These are phyloP conservation scores for Paecilomyces dactylethromorphus DNA, from an alignment of 2,329 filamentous ascomycete species.

Conservation along the genomic window DNA sequence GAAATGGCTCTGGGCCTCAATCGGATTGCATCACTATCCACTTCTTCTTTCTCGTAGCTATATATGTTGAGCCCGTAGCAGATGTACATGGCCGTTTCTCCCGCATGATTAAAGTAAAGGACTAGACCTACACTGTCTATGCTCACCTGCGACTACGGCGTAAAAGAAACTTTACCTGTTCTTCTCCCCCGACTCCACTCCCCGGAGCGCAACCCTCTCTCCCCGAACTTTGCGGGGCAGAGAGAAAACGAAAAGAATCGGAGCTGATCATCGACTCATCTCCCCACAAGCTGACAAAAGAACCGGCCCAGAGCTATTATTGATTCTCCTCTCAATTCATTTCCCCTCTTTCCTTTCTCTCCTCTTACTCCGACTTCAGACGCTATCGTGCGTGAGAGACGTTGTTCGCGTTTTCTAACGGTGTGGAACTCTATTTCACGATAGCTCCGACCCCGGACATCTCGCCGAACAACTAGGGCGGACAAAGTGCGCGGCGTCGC, in stretches of 20 bases:
- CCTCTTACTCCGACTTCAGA: neutral
- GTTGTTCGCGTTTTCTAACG: neutral
- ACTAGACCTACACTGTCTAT: neutral
- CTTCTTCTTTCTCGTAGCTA: neutral
- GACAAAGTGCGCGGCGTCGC: neutral
- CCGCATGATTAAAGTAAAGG: neutral
- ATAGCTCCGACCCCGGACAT: neutral
- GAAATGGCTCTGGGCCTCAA: neutral
- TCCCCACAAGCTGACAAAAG: neutral
- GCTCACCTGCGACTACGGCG: neutral
- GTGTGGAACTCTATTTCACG: neutral
- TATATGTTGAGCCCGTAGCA: neutral
- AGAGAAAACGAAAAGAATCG: neutral
- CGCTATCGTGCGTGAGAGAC: neutral
- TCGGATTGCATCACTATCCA: neutral
- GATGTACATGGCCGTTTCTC: neutral
- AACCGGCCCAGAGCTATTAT: neutral
- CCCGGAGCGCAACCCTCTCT: neutral
- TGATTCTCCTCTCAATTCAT: neutral
- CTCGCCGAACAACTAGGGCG: neutral
- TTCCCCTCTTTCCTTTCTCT: neutral
- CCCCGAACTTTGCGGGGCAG: neutral
- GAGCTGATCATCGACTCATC: neutral
- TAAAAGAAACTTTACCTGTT: neutral
- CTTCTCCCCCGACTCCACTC: neutral